phyloP scores from a whole-genome alignment of 768 basidiomycete species.

The Trametes villosa region DNA sequence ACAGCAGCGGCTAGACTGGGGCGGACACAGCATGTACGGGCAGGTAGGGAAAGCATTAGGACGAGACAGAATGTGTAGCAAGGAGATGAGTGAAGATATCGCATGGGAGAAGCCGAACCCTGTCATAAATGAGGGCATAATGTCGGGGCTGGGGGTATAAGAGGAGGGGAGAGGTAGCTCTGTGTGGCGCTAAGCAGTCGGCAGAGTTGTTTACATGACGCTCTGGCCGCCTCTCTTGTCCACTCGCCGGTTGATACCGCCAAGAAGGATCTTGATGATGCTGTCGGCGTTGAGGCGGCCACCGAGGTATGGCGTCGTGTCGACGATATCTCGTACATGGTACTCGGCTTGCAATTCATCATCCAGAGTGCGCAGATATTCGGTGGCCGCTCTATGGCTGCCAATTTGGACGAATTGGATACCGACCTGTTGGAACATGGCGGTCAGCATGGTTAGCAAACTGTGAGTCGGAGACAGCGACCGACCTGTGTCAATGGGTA shows the following conservation, averaged over 20 bases:
- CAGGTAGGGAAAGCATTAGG: neutral
- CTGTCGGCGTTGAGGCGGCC: slow-evolving; percentile 48
- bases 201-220: slow-evolving; percentile 9
- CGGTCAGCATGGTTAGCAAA: neutral
- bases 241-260: slow-evolving; percentile 64
- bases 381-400: slow-evolving; percentile 42
- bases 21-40: neutral
- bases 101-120: too few species aligned
- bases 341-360: slow-evolving; percentile 51
- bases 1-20: neutral
- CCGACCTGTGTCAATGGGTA: slow-evolving; percentile 58
- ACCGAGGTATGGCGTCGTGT: slow-evolving; percentile 61
- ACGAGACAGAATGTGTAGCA: neutral
- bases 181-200: too few species aligned
- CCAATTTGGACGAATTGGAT: slow-evolving; percentile 80
- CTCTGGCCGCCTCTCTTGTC: slow-evolving; percentile 38
- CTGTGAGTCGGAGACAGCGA: neutral
- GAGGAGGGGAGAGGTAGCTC: neutral
- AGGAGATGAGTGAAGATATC: too few species aligned
- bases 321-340: slow-evolving; percentile 67
- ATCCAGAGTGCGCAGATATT: slow-evolving; percentile 58
- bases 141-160: neutral
- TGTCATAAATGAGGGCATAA: neutral
- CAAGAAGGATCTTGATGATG: slow-evolving; percentile 65
- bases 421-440: slow-evolving; percentile 49